phyloP scores from a whole-genome alignment of 371 early-diverging fungal genomes.

The Astathelohania contejeani region DNA sequence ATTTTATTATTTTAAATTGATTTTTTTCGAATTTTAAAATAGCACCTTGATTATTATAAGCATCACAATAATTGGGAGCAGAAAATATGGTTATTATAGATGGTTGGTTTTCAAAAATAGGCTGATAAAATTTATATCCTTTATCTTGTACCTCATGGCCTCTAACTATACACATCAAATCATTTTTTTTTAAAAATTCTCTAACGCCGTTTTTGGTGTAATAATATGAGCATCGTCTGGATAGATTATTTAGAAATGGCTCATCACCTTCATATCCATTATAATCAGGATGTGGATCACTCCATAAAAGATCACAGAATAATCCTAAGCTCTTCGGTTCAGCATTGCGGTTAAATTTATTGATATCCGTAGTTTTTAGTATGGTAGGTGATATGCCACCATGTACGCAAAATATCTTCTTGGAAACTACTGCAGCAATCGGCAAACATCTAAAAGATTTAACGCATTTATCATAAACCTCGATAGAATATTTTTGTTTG shows the following conservation, averaged over 20 bases:
- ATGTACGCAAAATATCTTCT: constrained; percentile 82
- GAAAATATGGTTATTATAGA: constrained; percentile 85
- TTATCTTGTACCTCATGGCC: constrained; percentile 93
- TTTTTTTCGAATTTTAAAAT: constrained; percentile 81
- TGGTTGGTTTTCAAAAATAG: constrained; percentile 54
- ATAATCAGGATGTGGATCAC: constrained; percentile 83
- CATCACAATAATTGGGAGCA: constrained; percentile 83
- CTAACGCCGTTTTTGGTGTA: constrained; percentile 75
- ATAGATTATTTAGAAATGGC: constrained; percentile 74
- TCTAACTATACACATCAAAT: constrained; percentile 71
- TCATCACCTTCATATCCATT: constrained; percentile 50
- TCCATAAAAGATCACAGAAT: constrained; percentile 89
- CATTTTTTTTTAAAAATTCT: constrained; percentile 73
- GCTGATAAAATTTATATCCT: constrained; percentile 53
- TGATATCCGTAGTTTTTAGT: constrained; percentile 66
- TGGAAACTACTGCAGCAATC: constrained; percentile 72
- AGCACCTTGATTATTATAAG: constrained; percentile 81
- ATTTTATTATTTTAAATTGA: constrained; percentile 80
- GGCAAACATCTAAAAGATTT: constrained; percentile 79
- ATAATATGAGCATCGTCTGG: constrained; percentile 77
- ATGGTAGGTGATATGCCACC: constrained; percentile 80
- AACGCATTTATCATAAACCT: constrained; percentile 63
- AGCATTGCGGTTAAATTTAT: constrained; percentile 71
- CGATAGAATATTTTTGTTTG: constrained; percentile 73
- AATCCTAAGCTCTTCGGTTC: constrained; percentile 79